These are phyloP conservation scores for Annulohypoxylon truncatum DNA, from an alignment of 2,329 filamentous ascomycete genomes.

Conservation along the genomic window DNA sequence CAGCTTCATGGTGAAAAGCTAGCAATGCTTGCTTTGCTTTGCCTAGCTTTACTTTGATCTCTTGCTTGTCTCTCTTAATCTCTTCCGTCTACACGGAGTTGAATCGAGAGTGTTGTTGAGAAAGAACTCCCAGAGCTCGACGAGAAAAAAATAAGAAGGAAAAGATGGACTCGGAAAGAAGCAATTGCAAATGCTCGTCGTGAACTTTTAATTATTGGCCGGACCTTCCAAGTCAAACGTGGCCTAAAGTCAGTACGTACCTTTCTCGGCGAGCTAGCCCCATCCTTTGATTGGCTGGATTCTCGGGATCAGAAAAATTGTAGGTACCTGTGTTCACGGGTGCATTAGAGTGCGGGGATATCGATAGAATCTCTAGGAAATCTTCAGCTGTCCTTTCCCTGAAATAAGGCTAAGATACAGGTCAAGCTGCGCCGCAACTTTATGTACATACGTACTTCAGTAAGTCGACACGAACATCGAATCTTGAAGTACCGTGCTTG, in stretches of 20 bases:
- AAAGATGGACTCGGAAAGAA: conserved; percentile 42
- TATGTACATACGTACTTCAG: background rate
- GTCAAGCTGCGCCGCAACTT: background rate
- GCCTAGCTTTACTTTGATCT: conserved; percentile 6
- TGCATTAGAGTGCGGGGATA: conserved; percentile 36
- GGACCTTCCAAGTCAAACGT: conserved; percentile 47
- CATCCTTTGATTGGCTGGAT: conserved; percentile 36
- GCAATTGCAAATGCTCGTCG: conserved; percentile 36
- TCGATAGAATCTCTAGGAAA: conserved; percentile 37
- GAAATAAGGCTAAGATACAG: conserved; percentile 13
- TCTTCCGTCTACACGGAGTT: conserved; percentile 30
- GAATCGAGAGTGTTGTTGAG: conserved; percentile 43
- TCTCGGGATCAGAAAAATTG: conserved; percentile 9
- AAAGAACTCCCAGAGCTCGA: conserved; percentile 56
- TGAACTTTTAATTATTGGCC: conserved; percentile 46
- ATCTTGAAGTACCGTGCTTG: too few species aligned
- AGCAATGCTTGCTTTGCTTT: conserved; percentile 12
- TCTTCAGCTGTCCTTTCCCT: conserved; percentile 6
- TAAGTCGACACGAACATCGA: too few species aligned
- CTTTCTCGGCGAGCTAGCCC: conserved; percentile 35
- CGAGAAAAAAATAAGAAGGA: conserved; percentile 46
- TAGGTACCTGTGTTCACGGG: conserved; percentile 19
- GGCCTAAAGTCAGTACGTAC: conserved; percentile 46
- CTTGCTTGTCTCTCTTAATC: conserved; percentile 19
- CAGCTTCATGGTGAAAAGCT: conserved; percentile 78